Evolutionary conservation across 192 early-diverging fungal species (phyloP), one percentile per base, ranked within the genome.

Genomic region (Backusella tuberculispora): DNA sequence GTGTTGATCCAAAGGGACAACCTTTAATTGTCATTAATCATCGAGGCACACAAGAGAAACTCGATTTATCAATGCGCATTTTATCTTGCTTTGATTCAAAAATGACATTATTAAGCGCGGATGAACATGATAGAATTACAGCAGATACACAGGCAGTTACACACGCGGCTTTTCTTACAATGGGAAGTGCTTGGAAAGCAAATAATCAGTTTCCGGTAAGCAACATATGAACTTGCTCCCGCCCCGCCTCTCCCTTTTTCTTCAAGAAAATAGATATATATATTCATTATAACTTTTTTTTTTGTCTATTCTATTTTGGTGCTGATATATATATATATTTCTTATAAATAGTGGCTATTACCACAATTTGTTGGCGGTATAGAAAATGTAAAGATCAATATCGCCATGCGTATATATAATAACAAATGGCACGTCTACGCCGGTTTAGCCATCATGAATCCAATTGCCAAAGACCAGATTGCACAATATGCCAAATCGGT

Each of bases 381-480:
- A 72, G 97, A 99, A 78, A 98, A 99, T 74, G 96, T 97, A 72
- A 99, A 99, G 73, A 91, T 96, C 19, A 90, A 93, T 66, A 93
- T 98, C 88, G 89, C 96, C 4, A 82, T 99, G 73, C 86, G 97
- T 41, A 98, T 99, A 63, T 97, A 95, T 71, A 90, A 87, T 38
- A 94, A 90, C 83, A 99, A 99, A 77, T 99, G 96, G 96, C 97
- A 99, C 75, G 95, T 97, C 6, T 97, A 97, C 76, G 96, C 94
- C 0, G 97, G 93, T 0, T 82, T 99, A n/a, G 97, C 95, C 10
- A 92, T 98, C 10, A 84, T 99, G 84, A 98, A 98, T 78, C 96
- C 96, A 6, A 87, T 85, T 76, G 97, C 96, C 6, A 87, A 88
- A 47, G 80, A 82, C 37, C 97, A 99, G 76, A 88, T 99, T n/a